phyloP scores from a whole-genome alignment of 2,329 filamentous ascomycete species.

The Botrytis elliptica region DNA sequence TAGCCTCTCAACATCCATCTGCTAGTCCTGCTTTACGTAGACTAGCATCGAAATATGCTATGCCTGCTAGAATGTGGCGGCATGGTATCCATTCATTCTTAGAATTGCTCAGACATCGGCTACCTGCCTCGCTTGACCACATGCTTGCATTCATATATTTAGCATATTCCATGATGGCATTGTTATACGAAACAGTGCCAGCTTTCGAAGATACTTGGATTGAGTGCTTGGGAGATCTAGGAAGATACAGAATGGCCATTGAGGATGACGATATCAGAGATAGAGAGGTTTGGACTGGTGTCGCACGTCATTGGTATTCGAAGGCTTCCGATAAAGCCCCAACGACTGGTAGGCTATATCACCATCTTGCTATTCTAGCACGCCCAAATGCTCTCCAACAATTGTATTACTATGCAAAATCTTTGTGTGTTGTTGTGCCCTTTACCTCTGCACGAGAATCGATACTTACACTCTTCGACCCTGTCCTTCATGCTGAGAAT shows the following conservation, averaged over 20 bases:
- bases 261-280: constrained; percentile 77
- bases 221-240: constrained; percentile 85
- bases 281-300: constrained; percentile 73
- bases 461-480: constrained; percentile 67
- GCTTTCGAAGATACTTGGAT: constrained; percentile 81
- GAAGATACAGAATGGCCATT: constrained; percentile 83
- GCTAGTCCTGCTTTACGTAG: constrained; percentile 65
- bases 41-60: constrained; percentile 77
- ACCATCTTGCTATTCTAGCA: constrained; percentile 80
- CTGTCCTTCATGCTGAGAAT: constrained; percentile 46
- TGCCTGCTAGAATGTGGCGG: constrained; percentile 93
- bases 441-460: constrained; percentile 69
- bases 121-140: constrained; percentile 77
- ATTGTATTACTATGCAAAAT: constrained; percentile 70
- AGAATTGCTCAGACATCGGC: constrained; percentile 69
- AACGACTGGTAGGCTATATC: constrained; percentile 74
- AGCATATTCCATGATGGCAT: constrained; percentile 84
- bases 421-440: constrained; percentile 56
- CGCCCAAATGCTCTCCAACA: constrained; percentile 68
- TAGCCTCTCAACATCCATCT: constrained; percentile 82
- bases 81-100: constrained; percentile 86
- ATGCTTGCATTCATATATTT: constrained; percentile 91
- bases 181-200: constrained; percentile 82
- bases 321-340: constrained; percentile 72
- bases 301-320: constrained; percentile 72